Conservation (phyloP, 805 yeast genomes). For the Millerozyma acaciae region DNA sequence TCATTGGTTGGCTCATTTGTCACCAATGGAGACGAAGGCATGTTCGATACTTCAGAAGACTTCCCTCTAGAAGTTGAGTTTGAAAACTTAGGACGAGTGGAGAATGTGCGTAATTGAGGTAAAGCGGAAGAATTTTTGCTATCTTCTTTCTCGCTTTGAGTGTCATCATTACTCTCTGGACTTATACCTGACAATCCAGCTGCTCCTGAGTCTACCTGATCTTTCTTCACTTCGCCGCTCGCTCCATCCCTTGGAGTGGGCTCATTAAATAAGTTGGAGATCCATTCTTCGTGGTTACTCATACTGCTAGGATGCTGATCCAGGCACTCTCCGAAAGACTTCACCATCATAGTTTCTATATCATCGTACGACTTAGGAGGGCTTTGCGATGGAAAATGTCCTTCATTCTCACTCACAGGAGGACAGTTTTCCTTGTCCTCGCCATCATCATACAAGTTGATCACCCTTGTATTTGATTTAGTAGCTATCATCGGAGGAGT, state of each 20-base stretch:
- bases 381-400: conserved; percentile 7
- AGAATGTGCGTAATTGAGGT: conserved; percentile 30
- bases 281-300: conserved; percentile 39
- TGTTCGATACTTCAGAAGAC: conserved; percentile 24
- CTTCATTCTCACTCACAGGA: conserved; percentile 13
- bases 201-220: too few species aligned
- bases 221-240: too few species aligned
- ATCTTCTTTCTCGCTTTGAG: conserved; percentile 9
- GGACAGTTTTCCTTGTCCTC: conserved; percentile 31
- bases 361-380: conserved; percentile 12
- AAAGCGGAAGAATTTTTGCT: conserved; percentile 19
- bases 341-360: conserved; percentile 22
- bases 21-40: conserved; percentile 41
- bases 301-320: conserved; percentile 26
- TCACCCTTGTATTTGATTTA: conserved; percentile 50
- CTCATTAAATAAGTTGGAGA: conserved; percentile 38
- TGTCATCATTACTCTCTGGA: conserved; percentile 10
- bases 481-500: conserved; percentile 53
- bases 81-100: conserved; percentile 1
- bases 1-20: too few species aligned
- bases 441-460: conserved; percentile 43
- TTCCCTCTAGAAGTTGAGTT: conserved; percentile 2
- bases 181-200: too few species aligned
- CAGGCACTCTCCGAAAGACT: conserved; percentile 24
- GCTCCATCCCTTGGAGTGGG: conserved; percentile 40